Conservation (phyloP, 768 basidiomycete species). For the Filobasidium floriforme region DNA sequence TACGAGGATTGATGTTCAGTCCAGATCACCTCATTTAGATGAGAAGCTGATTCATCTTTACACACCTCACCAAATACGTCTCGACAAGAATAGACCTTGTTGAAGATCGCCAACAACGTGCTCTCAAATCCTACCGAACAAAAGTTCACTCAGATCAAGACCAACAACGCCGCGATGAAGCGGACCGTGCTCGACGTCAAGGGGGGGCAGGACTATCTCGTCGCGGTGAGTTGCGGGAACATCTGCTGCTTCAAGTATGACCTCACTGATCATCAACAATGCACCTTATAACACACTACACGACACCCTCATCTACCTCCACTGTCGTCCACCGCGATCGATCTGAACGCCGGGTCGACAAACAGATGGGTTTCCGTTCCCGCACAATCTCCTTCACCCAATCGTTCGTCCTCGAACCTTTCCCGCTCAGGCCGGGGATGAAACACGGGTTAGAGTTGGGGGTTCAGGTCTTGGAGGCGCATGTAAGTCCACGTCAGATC, state of each 20-base stretch:
- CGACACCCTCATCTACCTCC: too few species aligned
- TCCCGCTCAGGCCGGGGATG: background rate
- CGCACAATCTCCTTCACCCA: background rate
- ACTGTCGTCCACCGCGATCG: too few species aligned
- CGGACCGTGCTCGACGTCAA: background rate
- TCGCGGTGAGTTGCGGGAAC: background rate
- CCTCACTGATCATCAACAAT: too few species aligned
- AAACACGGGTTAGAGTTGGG: background rate
- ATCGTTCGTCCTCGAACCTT: background rate
- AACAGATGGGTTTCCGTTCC: background rate
- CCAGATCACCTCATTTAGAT: background rate
- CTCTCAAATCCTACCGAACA: background rate
- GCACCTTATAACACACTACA: too few species aligned
- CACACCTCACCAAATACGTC: too few species aligned
- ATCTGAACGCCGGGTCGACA: background rate
- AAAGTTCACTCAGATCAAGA: background rate
- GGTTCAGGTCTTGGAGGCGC: background rate
- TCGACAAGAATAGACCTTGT: background rate
- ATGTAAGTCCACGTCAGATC: background rate
- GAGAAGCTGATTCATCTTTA: too few species aligned
- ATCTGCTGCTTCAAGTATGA: too few species aligned
- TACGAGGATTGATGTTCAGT: background rate
- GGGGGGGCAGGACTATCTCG: background rate
- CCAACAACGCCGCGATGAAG: background rate
- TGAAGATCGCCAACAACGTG: background rate